Percentiles rank a stretch among this genome's conserved stretches.
Evolutionary conservation across 176 grass and related monocot species (phyloP).

Genomic region (Phyllostachys edulis): DNA sequence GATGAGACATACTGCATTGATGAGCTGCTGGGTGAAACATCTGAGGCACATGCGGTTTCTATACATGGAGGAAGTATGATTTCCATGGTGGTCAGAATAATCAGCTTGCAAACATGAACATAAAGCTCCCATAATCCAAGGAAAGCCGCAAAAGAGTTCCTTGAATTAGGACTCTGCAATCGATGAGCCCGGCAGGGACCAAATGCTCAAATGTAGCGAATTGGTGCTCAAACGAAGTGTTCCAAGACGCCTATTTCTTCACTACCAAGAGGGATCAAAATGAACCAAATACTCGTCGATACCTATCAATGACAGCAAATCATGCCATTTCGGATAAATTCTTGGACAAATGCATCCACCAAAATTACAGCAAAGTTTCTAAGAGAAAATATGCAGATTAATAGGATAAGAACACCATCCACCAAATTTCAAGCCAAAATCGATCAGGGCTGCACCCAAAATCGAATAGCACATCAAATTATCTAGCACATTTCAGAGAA

Average conservation of each 20-base stretch:
- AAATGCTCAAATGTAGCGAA: not conserved
- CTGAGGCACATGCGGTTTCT: constrained; percentile 73
- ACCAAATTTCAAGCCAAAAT: not conserved
- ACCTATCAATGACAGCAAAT: constrained; percentile 28
- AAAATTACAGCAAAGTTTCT: not conserved
- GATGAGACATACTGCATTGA: constrained; percentile 56
- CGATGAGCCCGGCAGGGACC: not conserved
- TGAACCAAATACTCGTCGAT: not conserved
- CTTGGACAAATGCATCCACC: not conserved
- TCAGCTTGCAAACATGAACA: constrained; percentile 77
- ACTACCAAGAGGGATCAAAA: not conserved
- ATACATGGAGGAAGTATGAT: constrained; percentile 40
- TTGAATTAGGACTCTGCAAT: not conserved
- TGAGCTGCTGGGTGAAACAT: constrained; percentile 76
- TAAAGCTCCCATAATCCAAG: constrained; percentile 69
- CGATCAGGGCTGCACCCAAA: not conserved
- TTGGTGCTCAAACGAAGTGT: not conserved
- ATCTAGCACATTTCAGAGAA: not conserved
- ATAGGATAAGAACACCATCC: not conserved
- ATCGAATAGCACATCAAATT: not conserved
- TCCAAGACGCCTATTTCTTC: not conserved
- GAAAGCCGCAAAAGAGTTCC: constrained; percentile 15
- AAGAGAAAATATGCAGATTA: not conserved
- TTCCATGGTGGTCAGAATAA: constrained; percentile 51
- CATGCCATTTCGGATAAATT: not conserved